These are phyloP conservation scores for Vitis rupestris DNA, from an alignment of 164 flowering plant genomes.

Conservation along the genomic window DNA sequence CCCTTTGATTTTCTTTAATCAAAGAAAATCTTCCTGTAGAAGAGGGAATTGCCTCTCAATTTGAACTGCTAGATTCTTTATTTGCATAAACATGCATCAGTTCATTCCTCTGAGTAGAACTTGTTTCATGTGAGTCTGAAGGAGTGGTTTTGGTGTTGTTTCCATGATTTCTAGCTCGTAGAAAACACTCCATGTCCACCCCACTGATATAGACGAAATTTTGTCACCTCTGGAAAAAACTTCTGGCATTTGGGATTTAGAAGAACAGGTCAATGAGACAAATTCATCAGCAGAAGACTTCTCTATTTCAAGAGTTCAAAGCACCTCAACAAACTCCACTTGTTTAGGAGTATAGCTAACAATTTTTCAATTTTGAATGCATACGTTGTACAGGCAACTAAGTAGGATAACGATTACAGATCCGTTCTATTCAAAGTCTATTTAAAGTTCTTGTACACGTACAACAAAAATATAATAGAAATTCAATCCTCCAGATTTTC, in stretches of 20 bases:
- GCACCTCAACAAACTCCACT: no score
- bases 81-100: slow-evolving; percentile 13
- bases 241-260: slow-evolving; percentile 26
- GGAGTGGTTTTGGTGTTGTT: not conserved
- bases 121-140: slow-evolving; percentile 15
- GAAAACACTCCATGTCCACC: slow-evolving; percentile 65
- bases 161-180: slow-evolving; percentile 50
- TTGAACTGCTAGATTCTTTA: slow-evolving; percentile 18
- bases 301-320: no score
- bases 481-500: no score
- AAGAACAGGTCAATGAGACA: no score
- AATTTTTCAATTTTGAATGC: no score
- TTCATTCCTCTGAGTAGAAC: slow-evolving; percentile 13
- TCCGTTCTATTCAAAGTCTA: no score
- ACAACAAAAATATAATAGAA: no score
- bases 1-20: slow-evolving; percentile 9
- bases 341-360: no score
- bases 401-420: no score
- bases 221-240: slow-evolving; percentile 55
- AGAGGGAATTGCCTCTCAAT: slow-evolving; percentile 7
- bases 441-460: no score
- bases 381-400: no score
- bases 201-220: slow-evolving; percentile 61
- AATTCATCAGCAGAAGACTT: no score
- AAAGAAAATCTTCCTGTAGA: slow-evolving; percentile 14